These are phyloP conservation scores for Rhizopogon roseolus DNA, from an alignment of 768 basidiomycete genomes.

Conservation along the genomic window DNA sequence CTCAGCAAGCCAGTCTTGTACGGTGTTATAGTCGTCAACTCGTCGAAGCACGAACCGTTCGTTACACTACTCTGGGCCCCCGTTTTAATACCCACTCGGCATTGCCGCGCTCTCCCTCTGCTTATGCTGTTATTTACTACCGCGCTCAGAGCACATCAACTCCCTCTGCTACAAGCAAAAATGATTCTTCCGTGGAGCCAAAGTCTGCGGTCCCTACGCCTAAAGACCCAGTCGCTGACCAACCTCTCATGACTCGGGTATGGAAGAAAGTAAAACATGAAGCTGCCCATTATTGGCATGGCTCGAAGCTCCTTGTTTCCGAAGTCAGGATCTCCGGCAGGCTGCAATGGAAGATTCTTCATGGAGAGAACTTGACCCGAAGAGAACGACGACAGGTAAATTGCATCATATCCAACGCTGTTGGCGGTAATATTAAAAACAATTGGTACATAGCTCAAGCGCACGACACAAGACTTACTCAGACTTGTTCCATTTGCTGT, in stretches of 20 bases:
- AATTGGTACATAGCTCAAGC: conserved; percentile 56
- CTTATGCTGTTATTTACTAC: conserved; percentile 11
- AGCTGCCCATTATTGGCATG: conserved; percentile 95
- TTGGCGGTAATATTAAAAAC: background rate
- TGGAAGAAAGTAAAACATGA: conserved; percentile 98
- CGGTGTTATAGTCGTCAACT: conserved; percentile 26
- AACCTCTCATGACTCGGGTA: conserved; percentile 51
- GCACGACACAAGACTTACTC: conserved; percentile 90
- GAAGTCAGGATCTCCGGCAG: conserved; percentile 89
- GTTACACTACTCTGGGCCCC: conserved; percentile 10
- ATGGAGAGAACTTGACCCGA: conserved; percentile 87
- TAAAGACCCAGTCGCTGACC: conserved; percentile 35
- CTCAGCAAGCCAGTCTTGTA: conserved; percentile 37
- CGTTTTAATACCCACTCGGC: conserved; percentile 7
- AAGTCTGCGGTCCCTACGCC: conserved; percentile 48
- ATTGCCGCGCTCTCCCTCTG: conserved; percentile 10
- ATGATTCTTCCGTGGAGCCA: conserved; percentile 28
- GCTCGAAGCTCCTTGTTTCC: conserved; percentile 87
- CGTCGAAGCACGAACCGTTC: conserved; percentile 17
- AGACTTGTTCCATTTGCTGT: conserved; percentile 93
- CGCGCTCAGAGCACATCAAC: conserved; percentile 35
- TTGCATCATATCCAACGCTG: background rate
- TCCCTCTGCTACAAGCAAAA: conserved; percentile 5
- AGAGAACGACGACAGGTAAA: conserved; percentile 89
- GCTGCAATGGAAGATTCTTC: conserved; percentile 88